A percentile compares a stretch with the other conserved stretches of the same genome.
Evolutionary conservation across 257 asterid species (phyloP).

Genomic region (Jaltomata sinuosa): DNA sequence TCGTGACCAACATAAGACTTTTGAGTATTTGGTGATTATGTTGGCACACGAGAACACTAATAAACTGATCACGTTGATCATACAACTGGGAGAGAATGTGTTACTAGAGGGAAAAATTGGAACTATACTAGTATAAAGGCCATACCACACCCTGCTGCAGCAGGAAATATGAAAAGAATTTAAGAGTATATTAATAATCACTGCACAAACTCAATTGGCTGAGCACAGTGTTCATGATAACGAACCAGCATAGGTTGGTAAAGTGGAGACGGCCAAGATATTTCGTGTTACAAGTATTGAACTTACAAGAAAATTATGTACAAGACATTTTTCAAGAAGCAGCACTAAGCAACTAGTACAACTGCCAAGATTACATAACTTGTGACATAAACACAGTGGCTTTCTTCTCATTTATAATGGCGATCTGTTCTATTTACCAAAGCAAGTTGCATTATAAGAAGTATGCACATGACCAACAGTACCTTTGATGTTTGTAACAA

Average conservation of each 20-base stretch:
- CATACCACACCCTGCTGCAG: background rate
- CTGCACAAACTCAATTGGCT: background rate
- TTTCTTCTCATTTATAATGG: background rate
- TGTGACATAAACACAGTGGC: background rate
- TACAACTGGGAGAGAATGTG: background rate
- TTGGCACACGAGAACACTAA: background rate
- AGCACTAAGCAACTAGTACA: background rate
- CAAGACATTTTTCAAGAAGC: background rate
- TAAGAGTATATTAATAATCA: background rate
- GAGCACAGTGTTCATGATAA: background rate
- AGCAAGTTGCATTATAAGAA: background rate
- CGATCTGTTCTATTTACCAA: background rate
- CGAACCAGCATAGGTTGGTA: background rate
- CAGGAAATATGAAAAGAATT: background rate
- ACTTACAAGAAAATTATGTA: background rate
- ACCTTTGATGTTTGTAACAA: background rate
- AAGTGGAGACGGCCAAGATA: background rate
- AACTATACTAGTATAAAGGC: background rate
- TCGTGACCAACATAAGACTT: background rate
- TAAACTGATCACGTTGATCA: background rate
- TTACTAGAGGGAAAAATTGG: background rate
- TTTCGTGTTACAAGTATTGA: background rate
- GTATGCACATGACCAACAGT: background rate
- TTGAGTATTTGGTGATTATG: background rate
- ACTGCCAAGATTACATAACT: background rate